Base-by-base conservation (phyloP, 2,329 filamentous ascomycete species). In the Tolypocladium ophioglossoides region DNA sequence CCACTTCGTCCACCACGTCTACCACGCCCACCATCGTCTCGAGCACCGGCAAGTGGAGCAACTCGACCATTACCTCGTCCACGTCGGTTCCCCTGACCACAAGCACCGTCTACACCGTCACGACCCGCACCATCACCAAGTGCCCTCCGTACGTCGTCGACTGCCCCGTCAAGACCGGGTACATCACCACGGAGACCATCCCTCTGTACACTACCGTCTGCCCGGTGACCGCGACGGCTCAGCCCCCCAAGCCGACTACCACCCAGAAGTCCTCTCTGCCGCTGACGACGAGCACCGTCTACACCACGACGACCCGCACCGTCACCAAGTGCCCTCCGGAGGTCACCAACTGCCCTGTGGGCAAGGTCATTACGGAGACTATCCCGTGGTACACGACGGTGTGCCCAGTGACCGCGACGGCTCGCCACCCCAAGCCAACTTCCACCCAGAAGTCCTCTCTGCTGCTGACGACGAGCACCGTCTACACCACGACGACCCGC, bases 111-210 rank as follows among this genome's bases (percentile, higher is more conserved):
- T 73, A 66, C 62, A 68, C 68, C 51, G 74, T 70, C 20, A 59
- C 59, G 16, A 63, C 80, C 58, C 72, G 78, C 58, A 84, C 80
- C 59, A 72, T 82, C 66, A 82, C 76, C 62, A 76, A 75, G 41
- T 83, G 80, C 66, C 74, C 72, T 50, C 70, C 78, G 18, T 62
- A 63, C 18, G 66, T 74, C 4, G 64, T 62, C 37, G 62, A 72
- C 67, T 74, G 71, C 62, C 70, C 72, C 12, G 2, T 24, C 14
- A 64, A 57, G 1, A 62, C 62, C 37, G 60, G 65, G 38, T 62
- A 67, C 37, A 66, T 74, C 38, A 70, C 68, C 18, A 75, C 74
- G 3, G 66, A 72, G 58, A 65, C 65, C 2, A 67, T 77, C 35
- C 59, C 71, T 32, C 47, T 74, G 40, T 75, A 72, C 59, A 78